Evolutionary conservation across 177 flowering plant species (phyloP), one percentile per base, ranked within the genome.

Genomic region (Telopea speciosissima): DNA sequence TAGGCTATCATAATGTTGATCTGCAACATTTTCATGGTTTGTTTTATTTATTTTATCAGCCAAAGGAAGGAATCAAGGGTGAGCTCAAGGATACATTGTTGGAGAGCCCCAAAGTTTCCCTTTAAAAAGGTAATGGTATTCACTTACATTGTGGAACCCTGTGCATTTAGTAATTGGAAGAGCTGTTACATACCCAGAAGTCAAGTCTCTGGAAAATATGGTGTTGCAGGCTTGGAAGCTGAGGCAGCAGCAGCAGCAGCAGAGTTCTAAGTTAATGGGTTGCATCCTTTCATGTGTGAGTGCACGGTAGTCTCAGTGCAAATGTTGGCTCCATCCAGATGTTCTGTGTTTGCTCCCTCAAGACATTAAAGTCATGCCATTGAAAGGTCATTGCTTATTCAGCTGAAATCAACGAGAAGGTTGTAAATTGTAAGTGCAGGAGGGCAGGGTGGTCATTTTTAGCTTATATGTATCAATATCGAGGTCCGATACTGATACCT

Each of bases 281-380:
- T 76, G 85, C 81, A 74, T 85, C 63, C 82, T 88, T 24, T 83
- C 82, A 0, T 88, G 89, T 76, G 72, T 80, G 19, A 68, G 80
- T 63, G 73, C 72, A 56, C 70, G 69, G 68, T 74, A 77, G 70
- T 62, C 65, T 25, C 25, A 24, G 11, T 59, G 26, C 13, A 63
- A n/a, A 17, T 1, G 36, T 0, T 58, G 16, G 3, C 26, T 58
- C 23, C 61, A 54, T 11, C 2, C 21, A 21, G 33, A 31, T 31
- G 33, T 31, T 31, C 33, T 5, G 5, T 5, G 33, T 31, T 31
- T 2, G 5, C 5, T 2, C 5, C 33, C 5, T 5, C 5, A 8
- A 36, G 7, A 36, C 40, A 36, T 36, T 36, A 8, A 5, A 36
- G 40, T 36, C 40, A 36, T 36, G 40, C 40, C 40, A 36, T 36